Conservation (phyloP, 2,329 filamentous ascomycete genomes). For the Fusarium caatingaense region DNA sequence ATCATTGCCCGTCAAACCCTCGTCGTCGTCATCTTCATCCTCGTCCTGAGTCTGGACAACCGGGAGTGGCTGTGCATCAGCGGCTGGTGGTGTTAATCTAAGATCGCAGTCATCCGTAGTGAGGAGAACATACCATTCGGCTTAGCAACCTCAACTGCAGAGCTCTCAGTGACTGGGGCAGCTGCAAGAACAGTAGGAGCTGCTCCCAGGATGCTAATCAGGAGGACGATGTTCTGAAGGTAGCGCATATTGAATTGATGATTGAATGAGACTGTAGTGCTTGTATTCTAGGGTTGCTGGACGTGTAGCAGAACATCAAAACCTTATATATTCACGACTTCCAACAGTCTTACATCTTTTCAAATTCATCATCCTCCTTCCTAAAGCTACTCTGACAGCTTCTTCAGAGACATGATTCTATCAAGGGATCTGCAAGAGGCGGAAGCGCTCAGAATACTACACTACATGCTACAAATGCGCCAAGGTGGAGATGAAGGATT, state of each 20-base stretch:
- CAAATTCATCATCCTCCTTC: not conserved
- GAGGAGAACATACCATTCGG: not conserved
- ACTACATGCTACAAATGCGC: too few relatives aligned
- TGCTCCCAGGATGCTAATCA: not conserved
- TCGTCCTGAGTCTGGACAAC: not conserved
- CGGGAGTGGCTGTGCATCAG: not conserved
- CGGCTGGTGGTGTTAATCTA: not conserved
- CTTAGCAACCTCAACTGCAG: not conserved
- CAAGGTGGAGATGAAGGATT: not conserved
- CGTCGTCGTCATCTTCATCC: not conserved
- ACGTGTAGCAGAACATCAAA: not conserved
- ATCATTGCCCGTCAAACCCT: not conserved
- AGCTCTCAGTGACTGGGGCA: not conserved
- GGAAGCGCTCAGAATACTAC: too few relatives aligned
- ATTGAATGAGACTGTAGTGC: not conserved
- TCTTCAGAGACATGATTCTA: too few relatives aligned
- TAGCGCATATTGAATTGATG: not conserved
- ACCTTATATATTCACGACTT: not conserved
- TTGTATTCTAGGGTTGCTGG: not conserved
- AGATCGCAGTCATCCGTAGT: too few relatives aligned
- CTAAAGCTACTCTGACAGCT: not conserved
- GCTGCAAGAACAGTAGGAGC: not conserved
- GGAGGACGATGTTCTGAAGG: not conserved
- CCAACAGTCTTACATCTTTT: fast-evolving
- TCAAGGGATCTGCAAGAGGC: too few relatives aligned